Evolutionary conservation across 495 filamentous ascomycete species (phyloP), one percentile per base, ranked within the genome.

Genomic region (Thozetella sp.): DNA sequence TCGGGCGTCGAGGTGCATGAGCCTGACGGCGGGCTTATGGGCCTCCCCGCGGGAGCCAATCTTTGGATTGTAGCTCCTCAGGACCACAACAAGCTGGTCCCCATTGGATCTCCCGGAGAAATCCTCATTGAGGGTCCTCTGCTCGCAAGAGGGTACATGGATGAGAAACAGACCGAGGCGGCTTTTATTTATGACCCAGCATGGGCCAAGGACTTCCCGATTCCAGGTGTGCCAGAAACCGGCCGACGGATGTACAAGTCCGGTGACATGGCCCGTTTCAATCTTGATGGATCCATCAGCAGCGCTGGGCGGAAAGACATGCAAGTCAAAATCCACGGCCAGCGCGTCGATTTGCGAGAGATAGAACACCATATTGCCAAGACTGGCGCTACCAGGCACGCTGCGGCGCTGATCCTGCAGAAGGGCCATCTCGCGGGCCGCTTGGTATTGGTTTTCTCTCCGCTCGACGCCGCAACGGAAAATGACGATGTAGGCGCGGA

Each of bases 101-200:
- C 82, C 0, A 64, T 83, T 1, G 80, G 81, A 25, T 72, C 66
- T 22, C 61, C 76, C 51, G 82, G 82, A 43, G 82, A 85, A 59
- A 52, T 84, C 11, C 65, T 77, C 1, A 64, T 85, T 12, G 79
- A 81, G 62, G 79, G 80, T 0, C 75, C 79, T 1, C 58, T 70
- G 15, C 51, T 82, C 25, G 68, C 65, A 22, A 54, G 62, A 2
- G 68, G 68, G 2, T 80, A 80, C 56, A 54, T 81, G 15, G 60
- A 70, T 22, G 61, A 67, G 3, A 19, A 48, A 3, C 12, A 13
- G 30, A 53, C 30, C 9, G 22, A 2, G 15, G 23, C 17, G 48
- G 23, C 22, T 10, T 51, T n/a, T 15, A 25, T 11, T 51, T 20
- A 37, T 3, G 27, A 24, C 15, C 23, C 72, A 72, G 22, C 67